phyloP scores from a whole-genome alignment of 1,284 basidiomycete genomes.

The Trichosporon sp. region DNA sequence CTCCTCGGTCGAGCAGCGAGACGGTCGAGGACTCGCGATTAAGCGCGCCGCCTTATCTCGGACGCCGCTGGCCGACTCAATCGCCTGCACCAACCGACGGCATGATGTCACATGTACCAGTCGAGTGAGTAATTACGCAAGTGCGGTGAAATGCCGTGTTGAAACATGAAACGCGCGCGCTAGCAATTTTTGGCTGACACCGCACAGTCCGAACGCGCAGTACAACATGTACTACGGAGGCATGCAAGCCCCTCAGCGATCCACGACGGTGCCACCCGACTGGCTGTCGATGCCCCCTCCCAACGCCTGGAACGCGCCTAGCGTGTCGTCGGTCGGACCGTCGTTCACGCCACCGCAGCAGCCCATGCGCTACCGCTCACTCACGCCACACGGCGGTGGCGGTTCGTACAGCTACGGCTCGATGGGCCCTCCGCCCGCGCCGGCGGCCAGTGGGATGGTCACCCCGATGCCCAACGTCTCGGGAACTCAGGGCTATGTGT shows the following conservation, averaged over 20 bases:
- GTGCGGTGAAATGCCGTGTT: not conserved
- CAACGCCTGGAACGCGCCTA: conserved; percentile 8
- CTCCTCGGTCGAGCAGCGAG: conserved; percentile 14
- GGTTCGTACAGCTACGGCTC: conserved; percentile 14
- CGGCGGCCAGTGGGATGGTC: not conserved
- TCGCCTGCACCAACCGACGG: conserved; percentile 14
- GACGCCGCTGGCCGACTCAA: conserved; percentile 12
- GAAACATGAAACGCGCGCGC: not conserved
- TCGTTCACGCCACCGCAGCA: conserved; percentile 15
- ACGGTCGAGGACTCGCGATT: conserved; percentile 15
- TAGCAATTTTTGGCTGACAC: not conserved
- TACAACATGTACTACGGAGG: conserved; percentile 11
- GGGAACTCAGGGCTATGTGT: not conserved
- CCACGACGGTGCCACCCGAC: conserved; percentile 23
- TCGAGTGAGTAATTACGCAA: conserved; percentile 5
- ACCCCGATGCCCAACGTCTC: not conserved
- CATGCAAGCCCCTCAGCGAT: conserved; percentile 9
- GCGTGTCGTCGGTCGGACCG: not conserved
- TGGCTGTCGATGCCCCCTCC: conserved; percentile 24
- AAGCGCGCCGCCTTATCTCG: conserved; percentile 16
- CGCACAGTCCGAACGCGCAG: not conserved
- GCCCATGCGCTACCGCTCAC: conserved; percentile 21
- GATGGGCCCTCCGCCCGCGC: conserved; percentile 19
- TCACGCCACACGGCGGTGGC: conserved; percentile 12
- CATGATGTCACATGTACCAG: conserved; percentile 12